Base-by-base conservation (phyloP, 345 rosid species). In the Conringia planisiliqua region DNA sequence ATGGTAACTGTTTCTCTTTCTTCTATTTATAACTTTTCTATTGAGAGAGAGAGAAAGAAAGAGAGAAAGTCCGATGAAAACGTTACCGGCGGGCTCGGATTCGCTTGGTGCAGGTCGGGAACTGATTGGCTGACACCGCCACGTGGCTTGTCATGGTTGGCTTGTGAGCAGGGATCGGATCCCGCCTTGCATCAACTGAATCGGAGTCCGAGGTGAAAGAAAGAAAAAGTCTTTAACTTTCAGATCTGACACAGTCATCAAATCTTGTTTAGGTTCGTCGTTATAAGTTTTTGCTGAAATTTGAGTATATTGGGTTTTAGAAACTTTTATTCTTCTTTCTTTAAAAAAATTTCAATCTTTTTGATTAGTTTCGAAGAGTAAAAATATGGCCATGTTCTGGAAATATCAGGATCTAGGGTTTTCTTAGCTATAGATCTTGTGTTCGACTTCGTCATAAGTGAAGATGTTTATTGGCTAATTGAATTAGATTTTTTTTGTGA, bases 81-180 rank as follows among this genome's bases (percentile, higher is more conserved):
- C 59, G 68, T 88, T 70, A 80, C 85, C 86, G 88, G 86, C 89
- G 90, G 90, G 66, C 83, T 90, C 96, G 76, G 84, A 93, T 85
- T 93, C 97, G 97, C 98, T 90, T 93, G 98, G 93, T 93, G 96
- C 97, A 93, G 93, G 90, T 90, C 97, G 97, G 98, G 98, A 90
- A 85, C 90, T 80, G 82, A 76, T 85, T 85, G 71, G 72, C 84
- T 77, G 26, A 22, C 56, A 36, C 63, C 3, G 61, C 74, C 82
- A 77, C 38, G 8, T 84, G 81, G 64, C 7, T 36, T 42, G 4
- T 47, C 52, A 62, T 59, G 55, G 62, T 72, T 78, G 78, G 81
- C 29, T 46, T 13, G 72, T 65, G 54, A 54, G 83, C 78, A 52
- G 48, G 62, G 81, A 81, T 86, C 75, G 66, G 91, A 80, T 90